Evolutionary conservation across 176 grass and related monocot species (phyloP).

Genomic region (Carex myosuroides): DNA sequence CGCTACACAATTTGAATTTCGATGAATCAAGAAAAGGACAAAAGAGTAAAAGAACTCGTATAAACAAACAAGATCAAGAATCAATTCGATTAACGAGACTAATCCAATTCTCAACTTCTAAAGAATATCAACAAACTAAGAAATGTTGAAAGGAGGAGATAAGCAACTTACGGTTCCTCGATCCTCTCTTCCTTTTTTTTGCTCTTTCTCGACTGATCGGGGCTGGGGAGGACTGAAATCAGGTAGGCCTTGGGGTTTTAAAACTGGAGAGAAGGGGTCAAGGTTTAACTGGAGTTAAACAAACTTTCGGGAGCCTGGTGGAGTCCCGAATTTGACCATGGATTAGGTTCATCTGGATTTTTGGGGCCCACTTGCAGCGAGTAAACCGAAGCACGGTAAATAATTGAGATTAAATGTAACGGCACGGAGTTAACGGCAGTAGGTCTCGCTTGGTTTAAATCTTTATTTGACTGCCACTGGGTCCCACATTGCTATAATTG

Average conservation of each 20-base stretch:
- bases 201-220: neutral
- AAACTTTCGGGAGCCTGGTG: neutral
- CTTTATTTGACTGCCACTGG: no score
- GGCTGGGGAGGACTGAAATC: neutral
- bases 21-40: neutral
- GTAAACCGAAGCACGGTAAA: neutral
- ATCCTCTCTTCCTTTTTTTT: neutral
- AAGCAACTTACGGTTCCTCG: neutral
- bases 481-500: neutral
- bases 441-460: neutral
- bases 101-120: neutral
- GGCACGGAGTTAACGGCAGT: neutral
- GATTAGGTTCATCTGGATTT: neutral
- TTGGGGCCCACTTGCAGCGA: neutral
- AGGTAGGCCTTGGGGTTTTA: neutral
- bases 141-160: neutral
- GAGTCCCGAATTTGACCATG: no score
- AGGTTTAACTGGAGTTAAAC: constrained; percentile 5
- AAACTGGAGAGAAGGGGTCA: neutral
- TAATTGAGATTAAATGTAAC: neutral
- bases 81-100: neutral
- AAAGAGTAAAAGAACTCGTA: neutral
- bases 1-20: neutral
- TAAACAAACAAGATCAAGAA: neutral
- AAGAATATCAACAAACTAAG: neutral